phyloP scores from a whole-genome alignment of 2,329 filamentous ascomycete species.

The Aspergillus fischeri region DNA sequence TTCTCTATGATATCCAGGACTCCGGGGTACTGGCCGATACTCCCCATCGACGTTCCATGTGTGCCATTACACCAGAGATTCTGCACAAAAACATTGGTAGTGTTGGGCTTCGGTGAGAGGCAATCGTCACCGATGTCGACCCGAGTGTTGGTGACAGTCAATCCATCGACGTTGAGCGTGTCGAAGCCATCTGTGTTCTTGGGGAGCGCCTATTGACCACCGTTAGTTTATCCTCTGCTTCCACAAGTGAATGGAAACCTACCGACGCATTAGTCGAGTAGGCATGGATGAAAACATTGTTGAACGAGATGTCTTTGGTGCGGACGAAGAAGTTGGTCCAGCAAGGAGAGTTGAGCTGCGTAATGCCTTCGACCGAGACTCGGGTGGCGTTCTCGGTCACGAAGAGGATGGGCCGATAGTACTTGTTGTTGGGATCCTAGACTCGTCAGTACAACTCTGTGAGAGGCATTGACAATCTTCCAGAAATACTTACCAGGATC shows the following conservation, averaged over 20 bases:
- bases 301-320: constrained; percentile 52
- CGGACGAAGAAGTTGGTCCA: constrained; percentile 62
- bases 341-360: constrained; percentile 58
- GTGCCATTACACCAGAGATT: constrained; percentile 60
- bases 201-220: constrained; percentile 37
- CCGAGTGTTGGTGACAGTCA: constrained; percentile 49
- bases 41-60: constrained; percentile 56
- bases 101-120: constrained; percentile 59
- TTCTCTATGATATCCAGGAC: constrained; percentile 55
- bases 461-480: neutral
- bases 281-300: constrained; percentile 53
- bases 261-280: constrained; percentile 47
- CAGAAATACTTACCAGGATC: constrained; percentile 24
- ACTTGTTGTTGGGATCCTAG: constrained; percentile 51
- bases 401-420: constrained; percentile 58
- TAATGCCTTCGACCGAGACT: constrained; percentile 54
- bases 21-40: constrained; percentile 54
- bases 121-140: constrained; percentile 58
- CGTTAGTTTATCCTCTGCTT: neutral
- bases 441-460: neutral
- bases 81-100: constrained; percentile 54
- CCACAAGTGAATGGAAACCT: neutral
- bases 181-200: constrained; percentile 64
- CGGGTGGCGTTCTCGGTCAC: constrained; percentile 59
- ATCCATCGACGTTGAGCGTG: constrained; percentile 53